A percentile compares a stretch with the other conserved stretches of the same genome.
phyloP scores from a whole-genome alignment of 1,284 basidiomycete genomes.

The Taiwanofungus camphoratus region DNA sequence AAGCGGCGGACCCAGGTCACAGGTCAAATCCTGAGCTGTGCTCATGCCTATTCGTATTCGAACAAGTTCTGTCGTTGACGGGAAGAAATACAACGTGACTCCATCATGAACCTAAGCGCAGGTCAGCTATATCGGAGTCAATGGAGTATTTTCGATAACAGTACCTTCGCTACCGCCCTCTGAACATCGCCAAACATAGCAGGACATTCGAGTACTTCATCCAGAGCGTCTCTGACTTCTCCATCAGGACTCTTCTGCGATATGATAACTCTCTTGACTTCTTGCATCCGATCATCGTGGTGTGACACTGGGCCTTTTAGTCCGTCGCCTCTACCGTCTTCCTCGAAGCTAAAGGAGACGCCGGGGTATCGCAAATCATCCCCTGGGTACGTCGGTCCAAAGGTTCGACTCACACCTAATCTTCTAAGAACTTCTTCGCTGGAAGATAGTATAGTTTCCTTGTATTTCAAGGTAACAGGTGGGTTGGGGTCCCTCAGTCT shows the following conservation, averaged over 20 bases:
- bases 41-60: constrained; percentile 72
- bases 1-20: constrained; percentile 77
- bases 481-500: constrained; percentile 58
- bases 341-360: constrained; percentile 75
- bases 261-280: constrained; percentile 72
- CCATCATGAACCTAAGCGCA: constrained; percentile 58
- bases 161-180: constrained; percentile 62
- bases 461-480: constrained; percentile 65
- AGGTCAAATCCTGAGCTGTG: constrained; percentile 73
- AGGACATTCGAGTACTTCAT: constrained; percentile 57
- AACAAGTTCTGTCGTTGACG: constrained; percentile 44
- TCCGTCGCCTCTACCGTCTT: constrained; percentile 51
- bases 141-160: background rate
- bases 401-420: constrained; percentile 63
- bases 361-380: constrained; percentile 79
- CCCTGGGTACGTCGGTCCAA: constrained; percentile 83
- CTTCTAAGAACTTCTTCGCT: constrained; percentile 54
- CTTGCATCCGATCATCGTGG: constrained; percentile 57
- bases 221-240: constrained; percentile 57
- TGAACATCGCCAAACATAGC: constrained; percentile 67
- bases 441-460: constrained; percentile 56
- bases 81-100: constrained; percentile 62
- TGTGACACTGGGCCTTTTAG: constrained; percentile 36
- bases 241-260: constrained; percentile 57
- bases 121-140: constrained; percentile 2